These are phyloP conservation scores for Penicillium pancosmium DNA, from an alignment of 495 filamentous ascomycete genomes.

Conservation along the genomic window DNA sequence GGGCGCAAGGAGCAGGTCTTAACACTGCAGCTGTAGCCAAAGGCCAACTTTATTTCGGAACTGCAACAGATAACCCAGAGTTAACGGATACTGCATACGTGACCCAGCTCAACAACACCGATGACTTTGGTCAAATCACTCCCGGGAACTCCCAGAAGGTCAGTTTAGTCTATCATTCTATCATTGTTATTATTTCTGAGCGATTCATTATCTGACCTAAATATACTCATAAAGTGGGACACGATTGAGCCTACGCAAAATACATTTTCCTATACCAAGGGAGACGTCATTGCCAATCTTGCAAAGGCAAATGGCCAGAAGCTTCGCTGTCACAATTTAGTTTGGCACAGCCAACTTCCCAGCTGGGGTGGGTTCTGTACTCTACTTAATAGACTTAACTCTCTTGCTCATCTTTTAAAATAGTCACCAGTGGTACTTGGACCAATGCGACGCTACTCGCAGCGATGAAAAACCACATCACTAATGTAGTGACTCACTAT, in stretches of 20 bases:
- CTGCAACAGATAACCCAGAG: constrained; percentile 58
- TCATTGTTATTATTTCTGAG: not conserved
- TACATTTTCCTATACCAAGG: constrained; percentile 52
- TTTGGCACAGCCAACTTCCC: constrained; percentile 65
- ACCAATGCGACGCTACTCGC: constrained; percentile 52
- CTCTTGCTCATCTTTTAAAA: constrained; percentile 7
- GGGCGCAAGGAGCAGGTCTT: constrained; percentile 34
- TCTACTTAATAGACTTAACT: not conserved
- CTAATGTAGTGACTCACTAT: constrained; percentile 53
- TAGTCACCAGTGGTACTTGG: constrained; percentile 57
- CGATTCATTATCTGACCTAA: not conserved
- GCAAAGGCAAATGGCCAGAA: constrained; percentile 57
- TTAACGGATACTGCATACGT: constrained; percentile 54
- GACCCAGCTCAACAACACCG: constrained; percentile 45
- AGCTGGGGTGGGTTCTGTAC: constrained; percentile 46
- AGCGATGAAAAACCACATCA: constrained; percentile 48
- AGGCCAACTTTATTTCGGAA: constrained; percentile 61
- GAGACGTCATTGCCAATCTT: constrained; percentile 52
- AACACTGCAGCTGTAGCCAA: constrained; percentile 55
- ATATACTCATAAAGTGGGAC: constrained; percentile 47
- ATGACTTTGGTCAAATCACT: constrained; percentile 61
- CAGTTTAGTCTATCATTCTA: not conserved
- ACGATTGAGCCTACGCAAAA: constrained; percentile 51
- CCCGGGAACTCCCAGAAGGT: constrained; percentile 62
- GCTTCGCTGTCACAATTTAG: constrained; percentile 62